Percentiles rank a stretch among this genome's conserved stretches.
phyloP scores from a whole-genome alignment of 192 early-diverging fungal species.

The Rhizoclosmatium sp. region DNA sequence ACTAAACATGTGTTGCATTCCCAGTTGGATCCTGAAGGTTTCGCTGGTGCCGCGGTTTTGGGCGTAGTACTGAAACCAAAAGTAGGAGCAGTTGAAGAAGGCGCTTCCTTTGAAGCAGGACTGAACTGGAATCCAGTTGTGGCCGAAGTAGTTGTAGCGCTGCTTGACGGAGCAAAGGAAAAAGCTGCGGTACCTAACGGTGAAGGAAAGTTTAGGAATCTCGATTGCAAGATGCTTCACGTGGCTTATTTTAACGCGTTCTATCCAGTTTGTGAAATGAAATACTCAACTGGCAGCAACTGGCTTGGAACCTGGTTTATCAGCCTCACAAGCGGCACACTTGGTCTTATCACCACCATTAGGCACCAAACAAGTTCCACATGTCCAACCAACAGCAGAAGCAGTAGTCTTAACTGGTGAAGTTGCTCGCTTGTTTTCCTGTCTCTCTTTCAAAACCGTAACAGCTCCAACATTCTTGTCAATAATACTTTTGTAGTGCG shows the following conservation, averaged over 20 bases:
- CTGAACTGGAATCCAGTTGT: background rate
- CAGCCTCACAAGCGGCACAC: no score
- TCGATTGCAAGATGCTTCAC: no score
- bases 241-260: background rate
- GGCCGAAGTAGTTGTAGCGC: no score
- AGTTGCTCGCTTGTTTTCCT: background rate
- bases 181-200: no score
- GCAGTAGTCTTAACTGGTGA: no score
- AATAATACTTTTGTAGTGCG: conserved; percentile 1
- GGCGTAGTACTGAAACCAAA: background rate
- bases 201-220: no score
- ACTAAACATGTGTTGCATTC: conserved; percentile 3
- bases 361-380: background rate
- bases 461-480: background rate
- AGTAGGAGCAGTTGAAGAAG: background rate
- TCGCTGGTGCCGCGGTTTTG: background rate
- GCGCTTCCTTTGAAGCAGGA: background rate
- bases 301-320: background rate
- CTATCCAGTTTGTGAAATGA: background rate
- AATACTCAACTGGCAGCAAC: background rate
- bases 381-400: background rate
- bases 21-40: background rate
- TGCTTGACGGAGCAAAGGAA: no score
- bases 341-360: background rate
- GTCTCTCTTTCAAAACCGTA: background rate